These are phyloP conservation scores for Aspergillus chevalieri DNA, from an alignment of 2,329 filamentous ascomycete species.

Conservation along the genomic window DNA sequence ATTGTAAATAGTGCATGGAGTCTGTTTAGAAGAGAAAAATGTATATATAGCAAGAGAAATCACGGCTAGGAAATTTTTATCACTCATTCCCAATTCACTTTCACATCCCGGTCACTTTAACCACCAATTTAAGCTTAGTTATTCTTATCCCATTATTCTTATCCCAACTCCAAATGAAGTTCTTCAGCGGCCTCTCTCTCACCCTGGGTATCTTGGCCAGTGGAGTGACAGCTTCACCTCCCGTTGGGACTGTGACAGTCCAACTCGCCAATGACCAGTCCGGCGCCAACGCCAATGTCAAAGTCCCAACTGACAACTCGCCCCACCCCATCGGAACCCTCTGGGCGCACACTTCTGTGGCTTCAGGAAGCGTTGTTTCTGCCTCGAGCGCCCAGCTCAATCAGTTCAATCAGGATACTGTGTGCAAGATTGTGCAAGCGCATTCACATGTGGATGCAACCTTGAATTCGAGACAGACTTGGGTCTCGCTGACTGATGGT, in stretches of 20 bases:
- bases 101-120: background rate
- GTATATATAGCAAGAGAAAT: background rate
- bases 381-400: conserved; percentile 20
- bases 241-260: conserved; percentile 11
- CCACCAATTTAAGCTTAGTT: background rate
- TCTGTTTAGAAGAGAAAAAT: background rate
- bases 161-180: background rate
- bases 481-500: background rate
- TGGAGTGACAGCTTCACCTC: background rate
- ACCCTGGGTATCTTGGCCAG: background rate
- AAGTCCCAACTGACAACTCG: conserved; percentile 14
- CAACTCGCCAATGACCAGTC: conserved; percentile 22
- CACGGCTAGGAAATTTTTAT: background rate
- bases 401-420: conserved; percentile 12
- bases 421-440: conserved; percentile 7
- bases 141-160: background rate
- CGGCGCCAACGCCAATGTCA: conserved; percentile 16
- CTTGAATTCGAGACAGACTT: conserved; percentile 36
- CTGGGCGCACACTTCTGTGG: conserved; percentile 17
- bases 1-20: background rate
- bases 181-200: background rate
- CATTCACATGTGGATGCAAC: background rate
- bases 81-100: background rate
- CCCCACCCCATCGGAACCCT: conserved; percentile 14
- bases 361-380: conserved; percentile 12